Conservation (phyloP, 1,284 basidiomycete genomes). For the Bondarzewia mesenterica region DNA sequence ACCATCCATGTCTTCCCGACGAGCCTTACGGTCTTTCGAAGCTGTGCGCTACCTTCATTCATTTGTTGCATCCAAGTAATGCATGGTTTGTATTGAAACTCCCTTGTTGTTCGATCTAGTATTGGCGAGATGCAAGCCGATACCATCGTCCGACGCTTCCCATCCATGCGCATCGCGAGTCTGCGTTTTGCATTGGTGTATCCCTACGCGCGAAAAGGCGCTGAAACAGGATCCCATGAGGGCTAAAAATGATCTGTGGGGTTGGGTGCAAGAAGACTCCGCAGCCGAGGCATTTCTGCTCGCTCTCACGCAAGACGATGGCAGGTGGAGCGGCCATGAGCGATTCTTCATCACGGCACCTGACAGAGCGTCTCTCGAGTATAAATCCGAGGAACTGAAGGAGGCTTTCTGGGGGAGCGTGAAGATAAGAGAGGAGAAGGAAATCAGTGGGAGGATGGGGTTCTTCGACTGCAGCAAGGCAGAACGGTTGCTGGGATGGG, state of each 20-base stretch:
- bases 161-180: constrained; percentile 55
- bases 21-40: constrained; percentile 74
- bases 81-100: background rate
- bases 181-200: constrained; percentile 57
- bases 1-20: constrained; percentile 59
- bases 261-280: constrained; percentile 59
- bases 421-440: constrained; percentile 39
- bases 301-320: constrained; percentile 40
- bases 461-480: constrained; percentile 69
- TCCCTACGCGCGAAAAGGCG: constrained; percentile 34
- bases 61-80: too few species aligned
- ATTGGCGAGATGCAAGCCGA: constrained; percentile 62
- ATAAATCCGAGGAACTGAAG: constrained; percentile 34
- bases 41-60: constrained; percentile 34
- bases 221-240: constrained; percentile 21
- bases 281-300: constrained; percentile 57
- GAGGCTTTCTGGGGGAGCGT: constrained; percentile 45
- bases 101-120: constrained; percentile 31
- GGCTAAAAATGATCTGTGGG: constrained; percentile 59
- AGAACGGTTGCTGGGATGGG: constrained; percentile 58
- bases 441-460: constrained; percentile 34
- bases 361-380: constrained; percentile 33
- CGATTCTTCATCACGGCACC: constrained; percentile 61
- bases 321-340: constrained; percentile 52
- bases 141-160: constrained; percentile 54